Base-by-base conservation (phyloP, 2,329 filamentous ascomycete genomes). In the Capronia coronata region DNA sequence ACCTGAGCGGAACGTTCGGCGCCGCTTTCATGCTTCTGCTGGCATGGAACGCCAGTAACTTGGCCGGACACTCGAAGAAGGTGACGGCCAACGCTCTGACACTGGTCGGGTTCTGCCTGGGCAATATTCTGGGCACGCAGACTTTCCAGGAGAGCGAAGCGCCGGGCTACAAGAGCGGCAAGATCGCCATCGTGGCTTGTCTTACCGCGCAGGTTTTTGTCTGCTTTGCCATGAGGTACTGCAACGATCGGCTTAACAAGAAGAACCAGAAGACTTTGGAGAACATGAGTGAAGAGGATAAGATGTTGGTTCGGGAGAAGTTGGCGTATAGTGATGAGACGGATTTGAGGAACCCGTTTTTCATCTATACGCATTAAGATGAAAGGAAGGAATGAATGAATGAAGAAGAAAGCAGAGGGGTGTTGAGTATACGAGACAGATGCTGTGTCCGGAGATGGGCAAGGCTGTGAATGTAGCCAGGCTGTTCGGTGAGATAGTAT, bases 1-100 rank as follows among this genome's bases (percentile, higher is more conserved):
- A 73, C 52, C 63, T 74, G 6, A 68, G 69, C 38, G 71, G 72
- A 43, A 65, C 67, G 1, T 68, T 71, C 46, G 69, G 70, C 3
- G 68, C 70, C 11, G 63, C 67, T 5, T 62, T 74, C 13, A 72
- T 71, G 22, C 61, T 74, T n/a, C 55, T 73, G n/a, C 68, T 71
- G 21, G 67, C 68, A 8, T 73, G 68, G 70, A 71, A 72, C 9
- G 68, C 71, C 21, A 68, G 63, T 13, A 76, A 76, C 49, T 64
- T 71, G 2, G 71, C 69, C 8, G 72, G 73, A 0, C 71, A 75
- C 49, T 72, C 71, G 1, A 76, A 75, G 63, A 75, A 75, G 52
- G 71, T 73, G 18, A 73, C 71, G 0, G 65, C 70, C 32, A 74
- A 72, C 37, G 72, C 71, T 0, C 53, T 75, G 16, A 62, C 70